A percentile compares a stretch with the other conserved stretches of the same genome.
phyloP scores from a whole-genome alignment of 208 protist species.

The Trypanosoma rangeli region DNA sequence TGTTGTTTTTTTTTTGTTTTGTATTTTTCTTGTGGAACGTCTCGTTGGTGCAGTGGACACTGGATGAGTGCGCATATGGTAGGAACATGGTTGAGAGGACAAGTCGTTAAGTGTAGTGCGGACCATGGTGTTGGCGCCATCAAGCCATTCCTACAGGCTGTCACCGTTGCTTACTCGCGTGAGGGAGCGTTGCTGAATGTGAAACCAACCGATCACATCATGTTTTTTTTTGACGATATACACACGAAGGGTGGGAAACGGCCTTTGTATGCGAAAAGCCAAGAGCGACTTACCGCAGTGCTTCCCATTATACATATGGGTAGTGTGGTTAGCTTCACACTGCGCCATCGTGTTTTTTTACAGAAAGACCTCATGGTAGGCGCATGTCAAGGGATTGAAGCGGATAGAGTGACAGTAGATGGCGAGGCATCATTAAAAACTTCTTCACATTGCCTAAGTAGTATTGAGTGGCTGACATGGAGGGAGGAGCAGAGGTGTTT shows the following conservation, averaged over 20 bases:
- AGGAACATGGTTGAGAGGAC: conserved; percentile 7
- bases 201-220: conserved; percentile 18
- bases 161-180: background rate
- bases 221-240: conserved; percentile 22
- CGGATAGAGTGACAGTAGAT: conserved; percentile 9
- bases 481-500: conserved; percentile 8
- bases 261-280: background rate
- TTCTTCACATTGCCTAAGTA: conserved; percentile 17
- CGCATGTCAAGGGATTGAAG: background rate
- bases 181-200: conserved; percentile 2
- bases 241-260: background rate
- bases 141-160: conserved; percentile 8
- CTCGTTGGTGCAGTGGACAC: background rate
- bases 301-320: conserved; percentile 18
- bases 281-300: background rate
- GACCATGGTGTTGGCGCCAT: conserved; percentile 26
- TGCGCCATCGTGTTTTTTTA: background rate
- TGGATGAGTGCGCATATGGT: conserved; percentile 5
- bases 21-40: conserved; percentile 2
- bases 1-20: conserved; percentile 2
- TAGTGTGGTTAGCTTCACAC: conserved; percentile 7
- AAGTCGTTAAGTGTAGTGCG: conserved; percentile 24
- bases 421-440: conserved; percentile 1
- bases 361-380: background rate
- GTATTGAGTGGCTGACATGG: conserved; percentile 16